Percentiles rank a stretch among this genome's conserved stretches.
phyloP scores from a whole-genome alignment of 2,329 filamentous ascomycete genomes.

The Fusarium decemcellulare region DNA sequence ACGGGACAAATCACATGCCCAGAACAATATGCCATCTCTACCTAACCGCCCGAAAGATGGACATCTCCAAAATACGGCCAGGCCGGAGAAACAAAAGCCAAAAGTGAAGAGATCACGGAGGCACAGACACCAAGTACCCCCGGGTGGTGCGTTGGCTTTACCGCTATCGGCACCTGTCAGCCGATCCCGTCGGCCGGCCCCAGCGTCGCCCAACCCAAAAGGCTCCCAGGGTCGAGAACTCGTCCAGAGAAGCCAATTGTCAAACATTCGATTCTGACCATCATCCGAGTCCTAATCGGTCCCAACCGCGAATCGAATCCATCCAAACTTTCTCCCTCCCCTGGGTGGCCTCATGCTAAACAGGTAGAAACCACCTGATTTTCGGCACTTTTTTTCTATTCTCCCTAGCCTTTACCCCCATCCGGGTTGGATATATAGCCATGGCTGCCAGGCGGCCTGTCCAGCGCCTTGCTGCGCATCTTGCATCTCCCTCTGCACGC shows the following conservation, averaged over 20 bases:
- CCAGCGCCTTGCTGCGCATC: conserved; percentile 50
- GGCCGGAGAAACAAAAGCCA: conserved; percentile 11
- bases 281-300: conserved; percentile 44
- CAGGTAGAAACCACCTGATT: conserved; percentile 42
- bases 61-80: not conserved
- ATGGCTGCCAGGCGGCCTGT: conserved; percentile 52
- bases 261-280: conserved; percentile 49
- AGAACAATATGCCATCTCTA: not conserved
- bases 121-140: conserved; percentile 23
- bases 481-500: conserved; percentile 44
- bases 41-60: not conserved
- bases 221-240: conserved; percentile 22
- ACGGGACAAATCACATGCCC: conserved; percentile 12
- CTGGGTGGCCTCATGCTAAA: conserved; percentile 44
- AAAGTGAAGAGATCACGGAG: conserved; percentile 25
- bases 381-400: conserved; percentile 29
- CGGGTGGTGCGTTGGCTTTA: conserved; percentile 40
- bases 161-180: conserved; percentile 35
- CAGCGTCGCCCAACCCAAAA: conserved; percentile 17
- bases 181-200: conserved; percentile 32
- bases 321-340: conserved; percentile 4
- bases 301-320: conserved; percentile 31
- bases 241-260: conserved; percentile 40
- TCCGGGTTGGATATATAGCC: conserved; percentile 39
- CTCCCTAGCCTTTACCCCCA: conserved; percentile 14